Base-by-base conservation (phyloP, 495 filamentous ascomycete species). In the Aspergillus olivimuriae region DNA sequence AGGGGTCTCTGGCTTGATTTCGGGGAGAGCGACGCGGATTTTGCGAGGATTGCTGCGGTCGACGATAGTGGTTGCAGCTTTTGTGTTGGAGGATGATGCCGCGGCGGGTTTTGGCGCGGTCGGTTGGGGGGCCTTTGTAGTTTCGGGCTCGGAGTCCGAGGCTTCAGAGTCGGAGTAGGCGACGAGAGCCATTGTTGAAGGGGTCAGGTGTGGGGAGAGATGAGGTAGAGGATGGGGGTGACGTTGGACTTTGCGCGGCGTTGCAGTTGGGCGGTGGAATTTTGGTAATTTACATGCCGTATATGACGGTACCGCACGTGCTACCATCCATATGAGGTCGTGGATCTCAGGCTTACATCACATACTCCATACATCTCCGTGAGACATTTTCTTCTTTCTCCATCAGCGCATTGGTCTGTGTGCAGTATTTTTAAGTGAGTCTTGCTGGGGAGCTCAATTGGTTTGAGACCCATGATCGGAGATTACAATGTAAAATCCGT, bases 111-210 rank as follows among this genome's bases (percentile, higher is more conserved):
- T 14, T 60, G 41, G 20, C 2, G 48, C 4, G 2, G 46, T 22
- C 4, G 50, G 19, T 9, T 34, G 20, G 2, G 65, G 51, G 14
- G 56, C 39, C n/a, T 65, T 32, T 31, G 60, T 54, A 14, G 56
- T 37, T 11, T 52, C 41, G 19, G 56, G 51, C 38, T 84, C 75
- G n/a, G 62, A 52, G 32, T 90, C 87, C 11, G 85, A 85, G 26
- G 67, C 79, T 50, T 94, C 89, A 0, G 87, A 94, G 52, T 92
- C 89, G 23, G 88, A 88, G 55, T 94, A 92, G 44, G 83, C 78
- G 41, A 92, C 86, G 21, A 92, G 68, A 20, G 68, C 79, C 87
- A 92, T 94, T 33, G 30, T 51, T 48, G 28, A 20, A 22, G 32
- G 6, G 24, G 11, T 28, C 5, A 28, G 24, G 11, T 28, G 24